phyloP scores from a whole-genome alignment of 2,329 filamentous ascomycete genomes.

The Talaromyces atroroseus region DNA sequence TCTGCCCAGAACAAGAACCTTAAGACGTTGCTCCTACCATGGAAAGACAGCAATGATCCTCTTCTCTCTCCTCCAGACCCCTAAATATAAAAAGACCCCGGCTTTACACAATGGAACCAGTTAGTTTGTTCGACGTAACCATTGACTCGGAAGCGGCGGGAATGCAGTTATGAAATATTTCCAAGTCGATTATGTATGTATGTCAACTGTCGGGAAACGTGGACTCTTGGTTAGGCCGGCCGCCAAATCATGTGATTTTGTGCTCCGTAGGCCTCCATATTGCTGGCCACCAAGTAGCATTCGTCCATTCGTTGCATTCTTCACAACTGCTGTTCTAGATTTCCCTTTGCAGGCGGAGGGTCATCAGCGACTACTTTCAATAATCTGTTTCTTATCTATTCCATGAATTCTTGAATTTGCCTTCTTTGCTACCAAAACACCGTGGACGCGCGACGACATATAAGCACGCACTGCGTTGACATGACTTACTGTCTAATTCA shows the following conservation, averaged over 20 bases:
- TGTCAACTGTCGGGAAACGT: too few relatives aligned
- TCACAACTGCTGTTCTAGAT: not conserved
- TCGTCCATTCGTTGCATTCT: not conserved
- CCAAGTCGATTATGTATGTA: not conserved
- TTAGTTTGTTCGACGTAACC: too few relatives aligned
- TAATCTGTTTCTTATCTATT: not conserved
- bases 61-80: too few relatives aligned
- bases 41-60: too few relatives aligned
- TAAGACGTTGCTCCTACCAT: too few relatives aligned
- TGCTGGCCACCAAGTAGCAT: not conserved
- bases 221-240: slow-evolving; percentile 1
- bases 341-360: slow-evolving; percentile 14
- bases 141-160: not conserved
- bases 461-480: slow-evolving; percentile 19
- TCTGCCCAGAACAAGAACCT: too few relatives aligned
- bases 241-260: slow-evolving; percentile 10
- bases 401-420: not conserved
- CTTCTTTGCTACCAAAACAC: not conserved
- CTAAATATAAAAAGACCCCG: too few relatives aligned
- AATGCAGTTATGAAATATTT: not conserved
- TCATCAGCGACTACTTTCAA: not conserved
- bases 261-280: not conserved
- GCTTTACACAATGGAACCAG: too few relatives aligned
- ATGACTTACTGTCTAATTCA: slow-evolving; percentile 19
- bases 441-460: slow-evolving; percentile 1